Percentiles rank a stretch among this genome's conserved stretches.
These are phyloP conservation scores for Paradendryphiella salina DNA, from an alignment of 2,329 filamentous ascomycete genomes.

Conservation along the genomic window DNA sequence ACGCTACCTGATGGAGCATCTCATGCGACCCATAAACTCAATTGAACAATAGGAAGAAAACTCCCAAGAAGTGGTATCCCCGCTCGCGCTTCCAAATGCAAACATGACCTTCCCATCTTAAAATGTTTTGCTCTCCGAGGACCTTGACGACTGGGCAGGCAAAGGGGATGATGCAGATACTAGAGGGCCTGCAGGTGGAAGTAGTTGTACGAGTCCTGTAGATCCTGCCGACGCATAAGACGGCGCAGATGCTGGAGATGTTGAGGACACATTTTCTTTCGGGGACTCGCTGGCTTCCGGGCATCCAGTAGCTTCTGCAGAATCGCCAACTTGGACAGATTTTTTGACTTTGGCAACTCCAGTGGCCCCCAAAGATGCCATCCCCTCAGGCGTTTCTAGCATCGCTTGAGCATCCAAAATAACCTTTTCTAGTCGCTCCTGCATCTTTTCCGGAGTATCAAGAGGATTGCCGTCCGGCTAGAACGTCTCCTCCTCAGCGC, in stretches of 20 bases:
- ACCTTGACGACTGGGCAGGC: conserved; percentile 55
- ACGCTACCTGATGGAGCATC: not conserved
- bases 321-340: not conserved
- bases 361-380: not conserved
- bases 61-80: conserved; percentile 39
- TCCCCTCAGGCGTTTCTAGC: conserved; percentile 6
- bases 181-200: not conserved
- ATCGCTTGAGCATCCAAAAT: conserved; percentile 10
- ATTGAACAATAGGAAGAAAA: conserved; percentile 20
- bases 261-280: not conserved
- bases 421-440: conserved; percentile 1
- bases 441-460: conserved; percentile 4
- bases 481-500: conserved; percentile 70
- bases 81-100: conserved; percentile 42
- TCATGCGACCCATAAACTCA: conserved; percentile 24
- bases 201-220: not conserved
- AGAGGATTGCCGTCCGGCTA: conserved; percentile 18
- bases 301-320: not conserved
- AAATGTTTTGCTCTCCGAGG: conserved; percentile 14
- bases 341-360: not conserved
- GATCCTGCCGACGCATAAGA: not conserved
- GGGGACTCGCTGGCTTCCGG: not conserved
- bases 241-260: not conserved
- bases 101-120: conserved; percentile 21
- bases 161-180: not conserved